A percentile compares a stretch with the other conserved stretches of the same genome.
phyloP scores from a whole-genome alignment of 2,329 filamentous ascomycete species.

The Trichoderma afroharzianum region DNA sequence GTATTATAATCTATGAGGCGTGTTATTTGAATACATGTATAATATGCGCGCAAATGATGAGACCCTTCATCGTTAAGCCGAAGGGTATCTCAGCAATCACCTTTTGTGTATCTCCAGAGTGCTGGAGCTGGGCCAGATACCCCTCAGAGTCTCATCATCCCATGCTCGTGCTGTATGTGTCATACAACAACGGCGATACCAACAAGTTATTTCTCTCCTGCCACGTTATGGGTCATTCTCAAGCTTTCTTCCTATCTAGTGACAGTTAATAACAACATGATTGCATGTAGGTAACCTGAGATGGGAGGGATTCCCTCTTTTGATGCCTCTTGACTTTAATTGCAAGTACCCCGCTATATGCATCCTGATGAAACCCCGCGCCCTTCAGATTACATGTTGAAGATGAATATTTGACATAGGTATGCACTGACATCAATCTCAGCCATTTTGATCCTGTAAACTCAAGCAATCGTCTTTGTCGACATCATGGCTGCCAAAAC shows the following conservation, averaged over 20 bases:
- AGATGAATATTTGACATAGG: neutral
- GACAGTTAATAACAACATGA: neutral
- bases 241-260: too few relatives aligned
- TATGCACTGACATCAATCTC: neutral
- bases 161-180: neutral
- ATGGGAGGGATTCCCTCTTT: neutral
- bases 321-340: neutral
- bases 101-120: neutral
- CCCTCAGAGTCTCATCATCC: neutral
- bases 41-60: neutral
- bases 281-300: neutral
- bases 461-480: neutral
- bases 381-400: neutral
- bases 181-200: neutral
- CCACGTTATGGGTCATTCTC: neutral
- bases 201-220: neutral
- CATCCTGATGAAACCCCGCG: neutral
- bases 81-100: neutral
- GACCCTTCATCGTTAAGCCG: neutral
- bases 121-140: neutral
- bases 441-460: neutral
- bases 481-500: slow-evolving; percentile 11
- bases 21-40: neutral
- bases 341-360: neutral
- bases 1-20: neutral